phyloP scores from a whole-genome alignment of 345 rosid genomes.

The Punica granatum region DNA sequence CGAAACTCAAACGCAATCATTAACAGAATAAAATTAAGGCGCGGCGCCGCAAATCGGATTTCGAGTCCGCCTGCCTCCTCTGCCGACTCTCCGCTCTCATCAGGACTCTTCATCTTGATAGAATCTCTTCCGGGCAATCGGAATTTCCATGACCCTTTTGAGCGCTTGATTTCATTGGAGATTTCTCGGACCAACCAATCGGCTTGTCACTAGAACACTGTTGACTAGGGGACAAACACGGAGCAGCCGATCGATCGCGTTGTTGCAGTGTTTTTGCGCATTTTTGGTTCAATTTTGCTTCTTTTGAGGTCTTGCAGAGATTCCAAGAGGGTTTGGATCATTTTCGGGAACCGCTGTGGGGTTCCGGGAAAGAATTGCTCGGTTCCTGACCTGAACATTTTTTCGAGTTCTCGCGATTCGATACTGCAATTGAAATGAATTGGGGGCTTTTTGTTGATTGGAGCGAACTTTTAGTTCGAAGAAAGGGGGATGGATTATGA shows the following conservation, averaged over 20 bases:
- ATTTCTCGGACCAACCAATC: neutral
- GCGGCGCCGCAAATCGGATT: conserved; percentile 7
- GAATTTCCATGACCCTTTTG: neutral
- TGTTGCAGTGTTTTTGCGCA: neutral
- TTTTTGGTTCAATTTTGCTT: neutral
- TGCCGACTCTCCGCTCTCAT: conserved; percentile 1
- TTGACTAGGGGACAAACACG: neutral
- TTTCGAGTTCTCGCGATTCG: conserved; percentile 2
- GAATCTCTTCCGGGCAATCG: conserved; percentile 3
- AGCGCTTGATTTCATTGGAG: conserved; percentile 6
- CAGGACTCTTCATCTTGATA: conserved; percentile 2
- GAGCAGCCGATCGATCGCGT: neutral
- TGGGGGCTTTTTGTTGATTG: neutral
- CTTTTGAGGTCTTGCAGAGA: neutral
- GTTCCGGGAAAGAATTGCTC: neutral
- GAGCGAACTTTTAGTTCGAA: conserved; percentile 6
- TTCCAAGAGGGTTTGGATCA: neutral
- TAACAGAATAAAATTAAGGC: conserved; percentile 18
- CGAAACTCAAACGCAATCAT: conserved; percentile 10
- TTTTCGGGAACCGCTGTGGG: neutral
- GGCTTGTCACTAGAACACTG: neutral
- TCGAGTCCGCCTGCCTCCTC: conserved; percentile 32
- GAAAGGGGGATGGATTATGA: conserved; percentile 26
- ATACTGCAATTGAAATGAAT: conserved; percentile 1
- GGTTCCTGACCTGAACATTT: neutral